A percentile compares a stretch with the other conserved stretches of the same genome.
phyloP scores from a whole-genome alignment of 345 rosid genomes.

The Gossypium bickii region DNA sequence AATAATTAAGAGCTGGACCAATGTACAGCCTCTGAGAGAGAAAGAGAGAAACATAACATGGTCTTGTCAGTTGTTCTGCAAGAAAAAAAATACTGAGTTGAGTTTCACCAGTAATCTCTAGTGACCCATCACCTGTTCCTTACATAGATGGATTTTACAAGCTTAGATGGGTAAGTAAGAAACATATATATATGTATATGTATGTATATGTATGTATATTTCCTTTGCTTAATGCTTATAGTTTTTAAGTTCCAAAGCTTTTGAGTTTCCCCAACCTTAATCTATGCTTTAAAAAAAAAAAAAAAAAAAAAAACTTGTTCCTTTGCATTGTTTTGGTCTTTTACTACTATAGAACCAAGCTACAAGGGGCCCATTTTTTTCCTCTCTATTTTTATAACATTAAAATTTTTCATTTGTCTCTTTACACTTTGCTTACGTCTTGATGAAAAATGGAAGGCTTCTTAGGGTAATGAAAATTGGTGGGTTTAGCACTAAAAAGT shows the following conservation, averaged over 20 bases:
- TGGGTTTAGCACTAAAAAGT: slow-evolving; percentile 39
- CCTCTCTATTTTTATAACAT: background rate
- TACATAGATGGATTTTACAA: slow-evolving; percentile 16
- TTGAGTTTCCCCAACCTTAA: background rate
- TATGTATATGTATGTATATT: too few species aligned
- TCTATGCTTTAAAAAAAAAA: background rate
- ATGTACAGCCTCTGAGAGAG: slow-evolving; percentile 35
- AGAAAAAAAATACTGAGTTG: background rate
- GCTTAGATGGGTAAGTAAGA: slow-evolving; percentile 32
- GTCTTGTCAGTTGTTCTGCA: slow-evolving; percentile 42
- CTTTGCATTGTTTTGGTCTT: background rate
- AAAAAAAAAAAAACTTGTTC: background rate
- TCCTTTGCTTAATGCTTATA: too few species aligned
- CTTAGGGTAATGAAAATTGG: slow-evolving; percentile 29
- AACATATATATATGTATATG: background rate
- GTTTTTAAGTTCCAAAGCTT: background rate
- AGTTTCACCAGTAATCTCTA: slow-evolving; percentile 4
- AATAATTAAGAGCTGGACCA: slow-evolving; percentile 42
- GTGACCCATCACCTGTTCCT: slow-evolving; percentile 19
- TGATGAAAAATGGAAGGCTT: background rate
- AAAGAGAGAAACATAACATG: slow-evolving; percentile 21
- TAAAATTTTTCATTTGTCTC: background rate
- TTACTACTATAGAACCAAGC: too few species aligned
- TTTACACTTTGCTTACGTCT: slow-evolving; percentile 25
- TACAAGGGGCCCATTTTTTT: slow-evolving; percentile 20